phyloP scores from a whole-genome alignment of 176 grass and related monocot species.

The Panicum miliaceum region DNA sequence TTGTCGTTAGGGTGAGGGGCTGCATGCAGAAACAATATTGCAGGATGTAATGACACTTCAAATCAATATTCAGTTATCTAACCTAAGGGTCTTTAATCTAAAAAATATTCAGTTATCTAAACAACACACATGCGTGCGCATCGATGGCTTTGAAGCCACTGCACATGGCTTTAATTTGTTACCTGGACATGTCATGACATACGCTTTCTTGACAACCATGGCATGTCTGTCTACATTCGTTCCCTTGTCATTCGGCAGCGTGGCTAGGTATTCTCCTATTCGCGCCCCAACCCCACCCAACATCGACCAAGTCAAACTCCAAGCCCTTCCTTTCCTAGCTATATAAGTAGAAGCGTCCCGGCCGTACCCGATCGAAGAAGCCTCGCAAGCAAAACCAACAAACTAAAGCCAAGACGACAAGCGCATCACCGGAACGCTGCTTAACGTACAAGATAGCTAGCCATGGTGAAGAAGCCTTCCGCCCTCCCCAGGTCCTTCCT shows the following conservation, averaged over 20 bases:
- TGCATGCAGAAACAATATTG: background rate
- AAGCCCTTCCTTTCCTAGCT: background rate
- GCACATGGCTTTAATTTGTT: slow-evolving; percentile 1
- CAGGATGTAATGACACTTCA: background rate
- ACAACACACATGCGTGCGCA: background rate
- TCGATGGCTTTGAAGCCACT: background rate
- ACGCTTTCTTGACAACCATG: background rate
- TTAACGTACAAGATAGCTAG: background rate
- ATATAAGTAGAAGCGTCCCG: slow-evolving; percentile 30
- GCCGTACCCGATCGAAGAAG: background rate
- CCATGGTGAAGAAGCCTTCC: slow-evolving; percentile 48
- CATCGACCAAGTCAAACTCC: slow-evolving; percentile 39
- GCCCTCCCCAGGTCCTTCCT: slow-evolving; percentile 52
- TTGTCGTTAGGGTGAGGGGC: too few species aligned
- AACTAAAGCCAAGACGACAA: background rate
- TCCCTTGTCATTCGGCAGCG: background rate
- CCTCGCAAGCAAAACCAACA: background rate
- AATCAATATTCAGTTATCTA: background rate
- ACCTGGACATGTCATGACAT: background rate
- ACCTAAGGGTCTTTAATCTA: too few species aligned
- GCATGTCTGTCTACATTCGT: background rate
- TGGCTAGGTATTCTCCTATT: slow-evolving; percentile 28
- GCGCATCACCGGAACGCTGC: background rate
- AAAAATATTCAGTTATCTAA: background rate
- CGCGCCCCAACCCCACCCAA: slow-evolving; percentile 39